Evolutionary conservation across 2,329 filamentous ascomycete species (phyloP).

Genomic region (Diaporthe longicolla): DNA sequence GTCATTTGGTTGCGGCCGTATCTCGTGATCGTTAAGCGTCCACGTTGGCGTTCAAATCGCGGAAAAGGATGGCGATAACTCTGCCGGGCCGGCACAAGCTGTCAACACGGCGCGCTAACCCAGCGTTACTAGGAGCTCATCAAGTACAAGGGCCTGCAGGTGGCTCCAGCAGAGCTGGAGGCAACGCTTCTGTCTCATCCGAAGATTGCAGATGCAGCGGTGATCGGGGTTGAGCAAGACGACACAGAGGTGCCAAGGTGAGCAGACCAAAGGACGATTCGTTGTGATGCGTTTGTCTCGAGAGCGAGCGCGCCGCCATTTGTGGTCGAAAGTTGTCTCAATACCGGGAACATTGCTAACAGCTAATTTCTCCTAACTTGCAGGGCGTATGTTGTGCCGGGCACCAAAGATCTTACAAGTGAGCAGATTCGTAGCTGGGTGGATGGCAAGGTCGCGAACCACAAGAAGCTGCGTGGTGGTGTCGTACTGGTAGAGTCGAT

Average conservation of each 20-base stretch:
- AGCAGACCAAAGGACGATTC: slow-evolving; percentile 57
- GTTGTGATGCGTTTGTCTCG: slow-evolving; percentile 57
- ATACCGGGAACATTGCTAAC: slow-evolving; percentile 1
- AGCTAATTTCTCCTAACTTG: neutral
- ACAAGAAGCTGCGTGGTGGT: slow-evolving; percentile 54
- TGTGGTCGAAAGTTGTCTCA: neutral
- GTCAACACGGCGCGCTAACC: slow-evolving; percentile 10
- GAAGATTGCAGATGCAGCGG: slow-evolving; percentile 69
- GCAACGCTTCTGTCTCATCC: slow-evolving; percentile 58
- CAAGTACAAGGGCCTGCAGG: slow-evolving; percentile 75
- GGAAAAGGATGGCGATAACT: too few species aligned
- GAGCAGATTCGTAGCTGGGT: slow-evolving; percentile 47
- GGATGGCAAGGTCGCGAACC: slow-evolving; percentile 45
- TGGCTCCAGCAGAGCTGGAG: slow-evolving; percentile 76
- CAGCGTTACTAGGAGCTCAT: slow-evolving; percentile 67
- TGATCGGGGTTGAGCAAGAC: slow-evolving; percentile 68
- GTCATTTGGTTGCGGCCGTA: neutral
- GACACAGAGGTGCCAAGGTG: slow-evolving; percentile 67
- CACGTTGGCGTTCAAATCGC: neutral
- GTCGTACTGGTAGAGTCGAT: slow-evolving; percentile 67
- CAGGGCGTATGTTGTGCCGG: slow-evolving; percentile 47
- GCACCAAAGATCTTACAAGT: slow-evolving; percentile 43
- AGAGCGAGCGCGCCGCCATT: neutral
- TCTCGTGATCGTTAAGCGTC: neutral
- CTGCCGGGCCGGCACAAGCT: neutral